A percentile compares a stretch with the other conserved stretches of the same genome.
Conservation (phyloP, 2,329 filamentous ascomycete genomes). For the Calonectria ilicicola region DNA sequence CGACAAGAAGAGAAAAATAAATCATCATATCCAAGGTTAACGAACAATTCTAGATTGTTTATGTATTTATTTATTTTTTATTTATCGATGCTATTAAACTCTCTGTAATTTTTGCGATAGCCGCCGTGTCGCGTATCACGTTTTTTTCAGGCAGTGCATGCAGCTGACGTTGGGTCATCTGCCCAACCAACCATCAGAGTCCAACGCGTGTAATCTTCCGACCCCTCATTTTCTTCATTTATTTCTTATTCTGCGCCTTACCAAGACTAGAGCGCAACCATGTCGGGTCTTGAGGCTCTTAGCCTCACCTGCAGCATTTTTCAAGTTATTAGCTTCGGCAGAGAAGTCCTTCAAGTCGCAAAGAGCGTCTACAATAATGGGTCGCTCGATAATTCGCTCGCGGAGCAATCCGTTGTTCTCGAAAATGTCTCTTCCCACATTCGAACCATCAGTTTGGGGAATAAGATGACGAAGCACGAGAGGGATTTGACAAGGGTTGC, state of each 20-base stretch:
- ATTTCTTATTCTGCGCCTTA: not conserved
- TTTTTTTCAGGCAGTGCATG: too few relatives aligned
- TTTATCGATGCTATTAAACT: too few relatives aligned
- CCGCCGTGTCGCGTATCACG: too few relatives aligned
- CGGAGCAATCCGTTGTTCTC: not conserved
- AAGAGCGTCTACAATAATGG: conserved; percentile 32
- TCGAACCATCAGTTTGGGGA: not conserved
- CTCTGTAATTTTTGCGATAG: too few relatives aligned
- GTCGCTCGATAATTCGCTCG: not conserved
- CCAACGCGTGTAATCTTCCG: not conserved
- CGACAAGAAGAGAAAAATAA: too few relatives aligned
- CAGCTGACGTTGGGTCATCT: too few relatives aligned
- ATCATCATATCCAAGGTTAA: too few relatives aligned
- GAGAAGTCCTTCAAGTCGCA: conserved; percentile 29
- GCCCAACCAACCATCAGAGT: not conserved
- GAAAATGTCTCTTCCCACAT: not conserved
- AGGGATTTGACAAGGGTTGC: not conserved
- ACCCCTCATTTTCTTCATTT: not conserved
- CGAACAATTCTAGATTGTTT: too few relatives aligned
- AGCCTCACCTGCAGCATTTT: conserved; percentile 41
- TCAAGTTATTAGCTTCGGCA: conserved; percentile 36
- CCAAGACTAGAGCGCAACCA: not conserved
- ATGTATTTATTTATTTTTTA: too few relatives aligned
- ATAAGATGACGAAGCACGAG: not conserved
- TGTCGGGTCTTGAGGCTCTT: conserved; percentile 37